phyloP scores from a whole-genome alignment of 108 stramenopile genomes.

The Skeletonema marinoi region DNA sequence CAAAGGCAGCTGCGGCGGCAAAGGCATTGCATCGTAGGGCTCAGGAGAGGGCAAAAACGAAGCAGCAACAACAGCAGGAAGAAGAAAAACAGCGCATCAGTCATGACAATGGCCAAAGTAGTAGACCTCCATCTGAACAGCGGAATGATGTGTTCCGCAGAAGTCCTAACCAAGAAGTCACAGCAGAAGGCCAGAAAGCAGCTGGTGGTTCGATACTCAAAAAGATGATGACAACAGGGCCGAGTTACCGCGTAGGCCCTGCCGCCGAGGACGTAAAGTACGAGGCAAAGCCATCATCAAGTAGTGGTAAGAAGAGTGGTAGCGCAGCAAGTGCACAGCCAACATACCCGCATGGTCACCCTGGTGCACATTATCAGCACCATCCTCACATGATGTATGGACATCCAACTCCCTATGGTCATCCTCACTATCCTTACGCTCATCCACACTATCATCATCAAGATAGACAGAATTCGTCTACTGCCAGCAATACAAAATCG shows the following conservation, averaged over 20 bases:
- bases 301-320: not conserved
- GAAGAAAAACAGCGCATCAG: not conserved
- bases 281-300: not conserved
- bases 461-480: not conserved
- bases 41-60: constrained; percentile 21
- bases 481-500: not conserved
- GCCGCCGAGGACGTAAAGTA: not conserved
- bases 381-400: constrained; percentile 2
- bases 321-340: not conserved
- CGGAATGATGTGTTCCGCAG: constrained; percentile 1
- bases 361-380: not conserved
- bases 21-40: constrained; percentile 44
- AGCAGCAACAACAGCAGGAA: constrained; percentile 14
- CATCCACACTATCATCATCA: constrained; percentile 10
- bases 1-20: constrained; percentile 46
- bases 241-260: not conserved
- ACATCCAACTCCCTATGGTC: not conserved
- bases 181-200: not conserved
- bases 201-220: not conserved
- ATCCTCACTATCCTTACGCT: constrained; percentile 2
- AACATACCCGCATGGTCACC: not conserved
- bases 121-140: not conserved
- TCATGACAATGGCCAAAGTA: constrained; percentile 1
- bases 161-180: constrained; percentile 2
- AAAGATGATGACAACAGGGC: constrained; percentile 1